Evolutionary conservation across 1,284 basidiomycete species (phyloP).

Genomic region (Trichosporon faecale): DNA sequence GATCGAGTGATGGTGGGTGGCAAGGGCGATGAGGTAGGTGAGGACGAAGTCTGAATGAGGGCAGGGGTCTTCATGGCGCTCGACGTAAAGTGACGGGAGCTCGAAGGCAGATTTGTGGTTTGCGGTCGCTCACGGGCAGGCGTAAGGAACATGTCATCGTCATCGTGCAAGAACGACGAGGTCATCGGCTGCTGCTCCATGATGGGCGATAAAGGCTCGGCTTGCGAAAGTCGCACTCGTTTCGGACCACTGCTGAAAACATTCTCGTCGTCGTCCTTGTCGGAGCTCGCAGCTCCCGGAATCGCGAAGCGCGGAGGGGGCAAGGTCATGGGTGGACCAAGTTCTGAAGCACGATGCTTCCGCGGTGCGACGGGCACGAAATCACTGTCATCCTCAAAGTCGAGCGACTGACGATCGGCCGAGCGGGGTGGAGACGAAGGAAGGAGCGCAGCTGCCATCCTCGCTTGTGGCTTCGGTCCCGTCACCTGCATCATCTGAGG

Average conservation of each 20-base stretch:
- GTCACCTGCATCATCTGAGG: constrained; percentile 14
- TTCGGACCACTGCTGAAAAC: constrained; percentile 35
- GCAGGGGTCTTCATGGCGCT: constrained; percentile 46
- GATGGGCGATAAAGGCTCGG: constrained; percentile 35
- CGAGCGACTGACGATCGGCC: constrained; percentile 9
- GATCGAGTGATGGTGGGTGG: constrained; percentile 43
- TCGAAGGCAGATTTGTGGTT: not conserved
- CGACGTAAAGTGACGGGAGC: constrained; percentile 24
- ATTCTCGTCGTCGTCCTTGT: constrained; percentile 40
- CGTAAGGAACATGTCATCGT: constrained; percentile 44
- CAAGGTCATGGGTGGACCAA: constrained; percentile 11
- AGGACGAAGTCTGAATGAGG: constrained; percentile 46
- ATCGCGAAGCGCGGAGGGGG: constrained; percentile 22
- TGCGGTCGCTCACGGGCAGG: constrained; percentile 36
- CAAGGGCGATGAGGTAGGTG: constrained; percentile 51
- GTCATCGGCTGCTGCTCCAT: constrained; percentile 24
- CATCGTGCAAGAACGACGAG: constrained; percentile 25
- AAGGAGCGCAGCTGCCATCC: constrained; percentile 11
- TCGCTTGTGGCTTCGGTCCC: not conserved
- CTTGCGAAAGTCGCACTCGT: constrained; percentile 37
- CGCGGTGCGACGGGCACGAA: constrained; percentile 31
- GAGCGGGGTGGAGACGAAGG: constrained; percentile 10
- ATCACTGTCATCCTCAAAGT: constrained; percentile 41
- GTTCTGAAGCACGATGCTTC: not conserved
- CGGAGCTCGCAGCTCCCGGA: not conserved